Evolutionary conservation across 805 yeast genomes (phyloP).

Genomic region (Candida awuae): DNA sequence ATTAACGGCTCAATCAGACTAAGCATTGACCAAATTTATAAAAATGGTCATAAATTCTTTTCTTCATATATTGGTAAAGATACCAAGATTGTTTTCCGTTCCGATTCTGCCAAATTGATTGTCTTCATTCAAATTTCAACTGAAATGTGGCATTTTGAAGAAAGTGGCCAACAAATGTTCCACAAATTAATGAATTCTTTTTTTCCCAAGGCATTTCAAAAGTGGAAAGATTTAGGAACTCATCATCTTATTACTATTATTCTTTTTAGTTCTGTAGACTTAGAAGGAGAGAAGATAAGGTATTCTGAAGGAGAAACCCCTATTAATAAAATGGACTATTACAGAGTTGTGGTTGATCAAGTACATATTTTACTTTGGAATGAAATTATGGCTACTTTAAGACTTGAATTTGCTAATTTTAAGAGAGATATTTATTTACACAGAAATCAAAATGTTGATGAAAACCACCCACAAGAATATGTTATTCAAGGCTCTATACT

Average conservation of each 20-base stretch:
- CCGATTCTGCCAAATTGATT: conserved; percentile 80
- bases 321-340: conserved; percentile 68
- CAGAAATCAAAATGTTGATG: conserved; percentile 28
- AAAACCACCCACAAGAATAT: conserved; percentile 28
- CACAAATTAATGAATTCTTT: conserved; percentile 88
- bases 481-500: conserved; percentile 54
- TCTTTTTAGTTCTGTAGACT: conserved; percentile 73
- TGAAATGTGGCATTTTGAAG: conserved; percentile 98
- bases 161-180: conserved; percentile 89
- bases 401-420: conserved; percentile 79
- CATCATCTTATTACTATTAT: conserved; percentile 90
- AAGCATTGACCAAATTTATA: conserved; percentile 52
- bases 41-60: conserved; percentile 58
- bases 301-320: conserved; percentile 64
- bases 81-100: conserved; percentile 79
- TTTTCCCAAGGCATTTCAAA: conserved; percentile 78
- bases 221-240: conserved; percentile 81
- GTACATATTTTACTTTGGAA: conserved; percentile 86
- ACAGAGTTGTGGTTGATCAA: conserved; percentile 91
- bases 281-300: conserved; percentile 29
- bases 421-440: conserved; percentile 61
- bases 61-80: conserved; percentile 69
- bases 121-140: conserved; percentile 82
- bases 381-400: conserved; percentile 77
- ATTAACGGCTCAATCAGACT: conserved; percentile 54